Conservation (phyloP, 129 eudicot species). For the Centaurea solstitialis region DNA sequence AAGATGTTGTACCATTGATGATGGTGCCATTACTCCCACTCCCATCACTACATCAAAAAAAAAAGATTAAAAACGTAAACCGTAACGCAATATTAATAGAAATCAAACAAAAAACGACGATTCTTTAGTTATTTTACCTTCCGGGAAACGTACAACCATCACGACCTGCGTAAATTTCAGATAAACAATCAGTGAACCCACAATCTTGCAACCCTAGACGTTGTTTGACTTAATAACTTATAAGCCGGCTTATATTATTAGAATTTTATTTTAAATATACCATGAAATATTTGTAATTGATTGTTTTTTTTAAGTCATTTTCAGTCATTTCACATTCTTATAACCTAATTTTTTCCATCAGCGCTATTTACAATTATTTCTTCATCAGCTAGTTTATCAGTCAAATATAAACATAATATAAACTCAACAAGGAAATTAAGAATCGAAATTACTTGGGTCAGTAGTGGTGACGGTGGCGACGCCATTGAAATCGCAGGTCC, state of each 20-base stretch:
- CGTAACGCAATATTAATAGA: background rate
- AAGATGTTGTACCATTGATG: slow-evolving; percentile 17
- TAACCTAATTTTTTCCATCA: too few relatives aligned
- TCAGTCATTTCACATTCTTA: too few relatives aligned
- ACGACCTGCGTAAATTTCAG: slow-evolving; percentile 22
- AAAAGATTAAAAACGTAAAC: background rate
- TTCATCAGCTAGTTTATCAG: too few relatives aligned
- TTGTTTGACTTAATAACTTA: too few relatives aligned
- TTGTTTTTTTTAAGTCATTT: too few relatives aligned
- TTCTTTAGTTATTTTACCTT: slow-evolving; percentile 17
- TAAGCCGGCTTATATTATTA: too few relatives aligned
- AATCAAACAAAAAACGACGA: background rate
- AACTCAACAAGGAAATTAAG: background rate
- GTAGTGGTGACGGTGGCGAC: slow-evolving; percentile 75
- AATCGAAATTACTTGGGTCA: slow-evolving; percentile 55
- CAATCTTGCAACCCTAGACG: background rate
- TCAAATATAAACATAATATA: background rate
- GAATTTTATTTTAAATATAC: too few relatives aligned
- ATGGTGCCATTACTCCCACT: slow-evolving; percentile 13
- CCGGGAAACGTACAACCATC: slow-evolving; percentile 25
- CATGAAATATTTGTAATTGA: too few relatives aligned
- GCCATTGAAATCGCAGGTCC: slow-evolving; percentile 79
- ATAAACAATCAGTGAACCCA: background rate
- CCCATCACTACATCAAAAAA: slow-evolving; percentile 17
- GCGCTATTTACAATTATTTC: too few relatives aligned